Conservation (phyloP, 75 land plant genomes). For the Sequoia sempervirens region DNA sequence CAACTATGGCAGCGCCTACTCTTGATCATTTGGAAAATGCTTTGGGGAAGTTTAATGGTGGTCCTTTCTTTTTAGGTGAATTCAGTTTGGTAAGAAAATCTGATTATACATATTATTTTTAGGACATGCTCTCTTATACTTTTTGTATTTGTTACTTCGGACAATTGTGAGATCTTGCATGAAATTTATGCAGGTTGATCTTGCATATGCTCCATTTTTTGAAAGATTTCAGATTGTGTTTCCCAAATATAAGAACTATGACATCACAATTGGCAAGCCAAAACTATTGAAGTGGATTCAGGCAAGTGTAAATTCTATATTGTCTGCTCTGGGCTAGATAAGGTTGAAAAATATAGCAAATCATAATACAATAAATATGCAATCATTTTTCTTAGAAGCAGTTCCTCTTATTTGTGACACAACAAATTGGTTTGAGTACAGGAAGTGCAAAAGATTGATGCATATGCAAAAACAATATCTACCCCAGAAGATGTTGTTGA, state of each 20-base stretch:
- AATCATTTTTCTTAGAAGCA: no score
- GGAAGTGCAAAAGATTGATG: conserved; percentile 64
- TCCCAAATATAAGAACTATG: conserved; percentile 43
- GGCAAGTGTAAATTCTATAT: conserved; percentile 24
- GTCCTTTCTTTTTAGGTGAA: conserved; percentile 75
- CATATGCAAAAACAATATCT: conserved; percentile 36
- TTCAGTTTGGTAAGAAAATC: conserved; percentile 56
- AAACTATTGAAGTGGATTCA: conserved; percentile 70
- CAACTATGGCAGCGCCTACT: no score
- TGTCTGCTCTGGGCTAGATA: no score
- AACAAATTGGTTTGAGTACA: conserved; percentile 11
- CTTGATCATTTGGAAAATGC: conserved; percentile 6
- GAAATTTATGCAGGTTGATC: conserved; percentile 50
- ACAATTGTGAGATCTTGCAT: not conserved
- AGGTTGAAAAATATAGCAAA: no score
- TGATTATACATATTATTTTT: not conserved
- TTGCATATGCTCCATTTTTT: conserved; percentile 79
- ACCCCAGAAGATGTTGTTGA: conserved; percentile 43
- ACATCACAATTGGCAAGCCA: conserved; percentile 69
- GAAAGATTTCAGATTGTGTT: conserved; percentile 55
- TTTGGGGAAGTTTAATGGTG: conserved; percentile 61
- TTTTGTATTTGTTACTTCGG: not conserved
- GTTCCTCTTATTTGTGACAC: not conserved
- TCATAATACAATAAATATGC: no score
- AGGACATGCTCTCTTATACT: not conserved